Evolutionary conservation across 2,329 filamentous ascomycete species (phyloP).

Genomic region (Monosporascus ibericus): DNA sequence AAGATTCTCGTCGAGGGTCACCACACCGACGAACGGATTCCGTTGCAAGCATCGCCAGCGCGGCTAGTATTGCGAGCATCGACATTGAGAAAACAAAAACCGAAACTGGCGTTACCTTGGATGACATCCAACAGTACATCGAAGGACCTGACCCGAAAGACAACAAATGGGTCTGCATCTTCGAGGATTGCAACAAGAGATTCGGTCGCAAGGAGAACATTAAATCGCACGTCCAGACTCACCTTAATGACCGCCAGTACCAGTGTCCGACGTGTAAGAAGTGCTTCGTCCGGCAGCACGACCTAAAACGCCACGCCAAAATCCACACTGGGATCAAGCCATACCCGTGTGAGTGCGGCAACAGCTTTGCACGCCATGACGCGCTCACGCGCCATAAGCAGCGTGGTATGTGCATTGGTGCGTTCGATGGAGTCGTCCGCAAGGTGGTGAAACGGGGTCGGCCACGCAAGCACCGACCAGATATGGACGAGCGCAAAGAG

Average conservation of each 20-base stretch:
- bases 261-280: slow-evolving; percentile 90
- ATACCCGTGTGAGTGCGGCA: slow-evolving; percentile 89
- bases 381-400: slow-evolving; percentile 91
- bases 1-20: slow-evolving; percentile 23
- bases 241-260: slow-evolving; percentile 93
- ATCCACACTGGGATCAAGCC: slow-evolving; percentile 96
- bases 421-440: slow-evolving; percentile 70
- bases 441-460: slow-evolving; percentile 58
- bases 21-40: slow-evolving; percentile 54
- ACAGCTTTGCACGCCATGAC: slow-evolving; percentile 91
- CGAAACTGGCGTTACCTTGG: slow-evolving; percentile 78
- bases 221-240: slow-evolving; percentile 96
- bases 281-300: slow-evolving; percentile 94
- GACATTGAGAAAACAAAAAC: slow-evolving; percentile 61
- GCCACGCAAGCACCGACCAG: slow-evolving; percentile 56
- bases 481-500: slow-evolving; percentile 48
- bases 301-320: slow-evolving; percentile 94
- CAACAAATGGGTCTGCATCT: slow-evolving; percentile 75
- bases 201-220: slow-evolving; percentile 99
- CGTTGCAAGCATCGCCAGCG: slow-evolving; percentile 50
- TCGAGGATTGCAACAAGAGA: slow-evolving; percentile 72
- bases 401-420: slow-evolving; percentile 92
- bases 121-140: slow-evolving; percentile 76
- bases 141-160: slow-evolving; percentile 65
- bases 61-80: slow-evolving; percentile 54